Evolutionary conservation across 345 rosid genomes (phyloP).

Genomic region (Arabis alpina): DNA sequence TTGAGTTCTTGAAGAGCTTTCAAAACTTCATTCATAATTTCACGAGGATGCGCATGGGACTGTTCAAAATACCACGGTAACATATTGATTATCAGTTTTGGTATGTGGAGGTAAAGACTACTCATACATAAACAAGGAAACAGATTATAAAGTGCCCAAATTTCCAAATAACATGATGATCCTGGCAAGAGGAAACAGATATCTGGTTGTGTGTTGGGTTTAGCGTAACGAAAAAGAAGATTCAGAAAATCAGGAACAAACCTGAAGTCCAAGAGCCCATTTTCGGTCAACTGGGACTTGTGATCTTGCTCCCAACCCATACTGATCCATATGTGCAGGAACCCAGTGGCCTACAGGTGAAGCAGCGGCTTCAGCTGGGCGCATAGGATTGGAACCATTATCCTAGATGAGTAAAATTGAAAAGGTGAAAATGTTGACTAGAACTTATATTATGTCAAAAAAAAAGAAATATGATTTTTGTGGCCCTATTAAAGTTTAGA

Average conservation of each 20-base stretch:
- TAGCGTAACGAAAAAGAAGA: too few species aligned
- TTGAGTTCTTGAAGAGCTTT: slow-evolving; percentile 85
- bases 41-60: slow-evolving; percentile 91
- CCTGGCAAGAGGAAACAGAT: not conserved
- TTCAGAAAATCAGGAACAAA: slow-evolving; percentile 23
- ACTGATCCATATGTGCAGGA: slow-evolving; percentile 73
- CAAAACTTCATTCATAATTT: slow-evolving; percentile 83
- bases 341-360: slow-evolving; percentile 65
- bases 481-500: too few species aligned
- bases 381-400: slow-evolving; percentile 62
- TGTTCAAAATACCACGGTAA: slow-evolving; percentile 38
- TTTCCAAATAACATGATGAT: not conserved
- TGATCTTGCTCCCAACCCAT: slow-evolving; percentile 62
- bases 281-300: slow-evolving; percentile 67
- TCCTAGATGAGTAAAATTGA: slow-evolving; percentile 51
- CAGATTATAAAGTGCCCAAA: not conserved
- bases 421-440: slow-evolving; percentile 2
- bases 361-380: slow-evolving; percentile 59
- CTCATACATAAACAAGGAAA: slow-evolving; percentile 2
- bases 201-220: not conserved
- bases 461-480: not conserved
- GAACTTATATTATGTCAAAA: not conserved
- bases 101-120: not conserved
- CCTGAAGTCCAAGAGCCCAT: slow-evolving; percentile 99
- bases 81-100: not conserved